Base-by-base conservation (phyloP, 768 basidiomycete genomes). In the Leccinum broughii region DNA sequence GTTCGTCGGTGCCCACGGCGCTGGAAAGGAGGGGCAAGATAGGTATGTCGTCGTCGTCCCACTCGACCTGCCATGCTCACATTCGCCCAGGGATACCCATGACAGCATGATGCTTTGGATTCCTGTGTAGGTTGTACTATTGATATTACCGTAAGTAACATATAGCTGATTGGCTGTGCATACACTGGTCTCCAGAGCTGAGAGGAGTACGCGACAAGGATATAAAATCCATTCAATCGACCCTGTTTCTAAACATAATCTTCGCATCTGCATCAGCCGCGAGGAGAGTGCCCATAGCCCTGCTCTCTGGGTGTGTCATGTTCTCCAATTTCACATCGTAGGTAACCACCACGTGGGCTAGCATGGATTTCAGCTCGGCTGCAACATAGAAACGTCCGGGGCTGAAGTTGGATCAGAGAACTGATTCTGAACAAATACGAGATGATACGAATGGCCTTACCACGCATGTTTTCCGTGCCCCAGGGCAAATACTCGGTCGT, bases 1-100 rank as follows among this genome's bases (percentile, higher is more conserved):
- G 14, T 98, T 96, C 68, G 95, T 98, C 22, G 93, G 90, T 22
- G 82, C 93, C 22, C 84, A 93, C 54, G 84, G 86, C 28, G 78
- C 81, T 58, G 85, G 84, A 55, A 93, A 92, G 70, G 89, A 30
- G 82, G 77, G 83, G 80, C 49, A 92, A 93, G 76, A 90, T 93
- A 87, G 93, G 92, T 81, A 59, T 60, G 81, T 66, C 9, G 17
- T 4, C 57, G 46, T 75, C 65, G 3, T 44, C 10, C n/a, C n/a
- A 44, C 30, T 3, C 8, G 22, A 9, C 9, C 17, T 8, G 10
- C 28, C 50, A 22, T 28, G 11, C 22, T 54, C 44, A 2, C 50
- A 26, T 20, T 6, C 26, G 52, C 30, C 58, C 34, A 85, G 88
- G 89, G 53, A 98, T 99, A 59, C 97, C 97, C 3, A 93, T 97